Evolutionary conservation across 768 basidiomycete genomes (phyloP).

Genomic region (Tephrocybe sp.): DNA sequence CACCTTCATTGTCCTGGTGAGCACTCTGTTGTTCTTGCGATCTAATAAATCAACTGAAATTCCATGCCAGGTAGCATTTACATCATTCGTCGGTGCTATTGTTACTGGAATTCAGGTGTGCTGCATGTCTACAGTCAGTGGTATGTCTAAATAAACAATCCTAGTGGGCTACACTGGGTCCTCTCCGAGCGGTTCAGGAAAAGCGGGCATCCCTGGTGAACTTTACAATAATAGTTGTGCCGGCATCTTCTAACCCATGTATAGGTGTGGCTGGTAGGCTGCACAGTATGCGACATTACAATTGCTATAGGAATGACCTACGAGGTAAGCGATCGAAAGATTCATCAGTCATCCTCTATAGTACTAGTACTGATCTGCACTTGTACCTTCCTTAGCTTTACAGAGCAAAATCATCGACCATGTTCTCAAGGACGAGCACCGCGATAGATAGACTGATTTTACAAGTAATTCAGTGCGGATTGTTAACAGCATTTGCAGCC

Average conservation of each 20-base stretch:
- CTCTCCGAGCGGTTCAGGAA: background rate
- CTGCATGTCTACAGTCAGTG: background rate
- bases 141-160: background rate
- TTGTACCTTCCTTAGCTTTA: background rate
- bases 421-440: background rate
- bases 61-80: background rate
- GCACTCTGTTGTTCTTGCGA: background rate
- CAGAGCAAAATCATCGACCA: background rate
- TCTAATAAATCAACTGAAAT: too few species aligned
- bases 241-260: background rate
- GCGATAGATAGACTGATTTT: background rate
- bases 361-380: background rate
- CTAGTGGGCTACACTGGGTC: background rate
- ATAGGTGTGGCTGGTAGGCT: constrained; percentile 1
- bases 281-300: background rate
- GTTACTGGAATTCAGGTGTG: background rate
- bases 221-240: too few species aligned
- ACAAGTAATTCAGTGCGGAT: background rate
- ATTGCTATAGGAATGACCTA: constrained; percentile 1
- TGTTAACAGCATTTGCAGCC: background rate
- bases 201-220: background rate
- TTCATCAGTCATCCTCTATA: too few species aligned
- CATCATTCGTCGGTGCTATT: background rate
- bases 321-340: background rate
- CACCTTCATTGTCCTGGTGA: background rate